Evolutionary conservation across 768 basidiomycete species (phyloP).

Genomic region (Pleurotus platypus): DNA sequence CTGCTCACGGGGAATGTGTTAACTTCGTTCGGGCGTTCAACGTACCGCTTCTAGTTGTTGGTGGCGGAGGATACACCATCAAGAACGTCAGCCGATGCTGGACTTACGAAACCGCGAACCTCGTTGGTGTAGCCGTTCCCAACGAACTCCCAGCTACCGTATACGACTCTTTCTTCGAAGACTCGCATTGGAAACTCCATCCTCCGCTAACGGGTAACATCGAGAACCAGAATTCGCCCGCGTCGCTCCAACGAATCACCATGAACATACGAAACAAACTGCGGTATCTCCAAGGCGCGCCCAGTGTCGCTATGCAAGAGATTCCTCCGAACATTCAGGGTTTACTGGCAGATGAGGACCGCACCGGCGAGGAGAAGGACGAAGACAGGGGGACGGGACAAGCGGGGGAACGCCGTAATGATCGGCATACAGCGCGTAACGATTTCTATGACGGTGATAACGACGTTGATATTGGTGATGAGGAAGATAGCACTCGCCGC

Average conservation of each 20-base stretch:
- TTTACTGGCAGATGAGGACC: conserved; percentile 70
- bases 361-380: conserved; percentile 62
- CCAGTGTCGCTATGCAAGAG: conserved; percentile 95
- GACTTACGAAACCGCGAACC: conserved; percentile 96
- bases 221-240: conserved; percentile 87
- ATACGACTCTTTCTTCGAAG: conserved; percentile 91
- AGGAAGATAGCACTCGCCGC: conserved; percentile 9
- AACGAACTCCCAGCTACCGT: conserved; percentile 86
- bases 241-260: conserved; percentile 84
- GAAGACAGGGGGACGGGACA: conserved; percentile 58
- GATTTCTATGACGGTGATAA: conserved; percentile 75
- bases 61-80: conserved; percentile 96
- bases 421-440: conserved; percentile 51
- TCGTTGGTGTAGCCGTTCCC: conserved; percentile 79
- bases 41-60: conserved; percentile 86
- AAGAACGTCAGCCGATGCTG: conserved; percentile 98
- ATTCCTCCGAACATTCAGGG: conserved; percentile 89
- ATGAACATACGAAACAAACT: conserved; percentile 82
- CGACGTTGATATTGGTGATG: conserved; percentile 55
- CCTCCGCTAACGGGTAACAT: conserved; percentile 89
- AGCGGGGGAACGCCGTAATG: conserved; percentile 54
- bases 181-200: conserved; percentile 89
- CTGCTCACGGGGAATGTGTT: conserved; percentile 97
- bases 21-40: conserved; percentile 93
- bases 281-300: conserved; percentile 90